phyloP scores from a whole-genome alignment of 1,284 basidiomycete species.

The Apiotrichum veenhuisii region DNA sequence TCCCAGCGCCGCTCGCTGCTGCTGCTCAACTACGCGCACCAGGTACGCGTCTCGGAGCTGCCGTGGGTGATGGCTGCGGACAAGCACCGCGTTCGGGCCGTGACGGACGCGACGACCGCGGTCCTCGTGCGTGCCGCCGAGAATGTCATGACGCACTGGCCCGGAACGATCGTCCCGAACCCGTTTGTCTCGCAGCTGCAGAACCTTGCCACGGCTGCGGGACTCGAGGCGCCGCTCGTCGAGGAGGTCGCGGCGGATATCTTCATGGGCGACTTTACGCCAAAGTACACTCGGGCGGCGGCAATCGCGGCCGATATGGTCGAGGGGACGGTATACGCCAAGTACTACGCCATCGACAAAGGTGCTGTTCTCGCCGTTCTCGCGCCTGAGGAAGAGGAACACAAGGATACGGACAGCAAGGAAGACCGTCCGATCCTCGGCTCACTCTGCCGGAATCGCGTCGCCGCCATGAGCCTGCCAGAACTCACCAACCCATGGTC shows the following conservation, averaged over 20 bases:
- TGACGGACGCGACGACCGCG: neutral
- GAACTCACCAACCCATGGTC: neutral
- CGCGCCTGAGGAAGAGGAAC: too few species aligned
- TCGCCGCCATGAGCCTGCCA: neutral
- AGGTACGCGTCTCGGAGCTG: slow-evolving; percentile 10
- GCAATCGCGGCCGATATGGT: neutral
- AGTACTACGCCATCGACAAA: slow-evolving; percentile 7
- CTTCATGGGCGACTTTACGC: slow-evolving; percentile 9
- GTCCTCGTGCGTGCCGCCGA: neutral
- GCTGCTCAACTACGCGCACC: slow-evolving; percentile 8
- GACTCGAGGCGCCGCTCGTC: neutral
- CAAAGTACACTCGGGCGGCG: slow-evolving; percentile 6
- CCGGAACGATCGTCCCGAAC: slow-evolving; percentile 11
- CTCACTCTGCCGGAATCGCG: neutral
- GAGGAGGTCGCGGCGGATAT: slow-evolving; percentile 13
- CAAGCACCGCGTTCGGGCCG: neutral
- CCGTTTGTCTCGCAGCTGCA: slow-evolving; percentile 6
- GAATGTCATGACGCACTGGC: slow-evolving; percentile 1
- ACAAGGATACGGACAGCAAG: too few species aligned
- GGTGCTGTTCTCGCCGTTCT: neutral
- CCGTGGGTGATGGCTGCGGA: slow-evolving; percentile 4
- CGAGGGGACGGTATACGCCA: neutral
- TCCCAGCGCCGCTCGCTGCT: slow-evolving; percentile 7
- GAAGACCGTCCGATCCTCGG: neutral
- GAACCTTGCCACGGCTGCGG: neutral